Conservation (phyloP, 495 filamentous ascomycete species). For the Tuber melanosporum region DNA sequence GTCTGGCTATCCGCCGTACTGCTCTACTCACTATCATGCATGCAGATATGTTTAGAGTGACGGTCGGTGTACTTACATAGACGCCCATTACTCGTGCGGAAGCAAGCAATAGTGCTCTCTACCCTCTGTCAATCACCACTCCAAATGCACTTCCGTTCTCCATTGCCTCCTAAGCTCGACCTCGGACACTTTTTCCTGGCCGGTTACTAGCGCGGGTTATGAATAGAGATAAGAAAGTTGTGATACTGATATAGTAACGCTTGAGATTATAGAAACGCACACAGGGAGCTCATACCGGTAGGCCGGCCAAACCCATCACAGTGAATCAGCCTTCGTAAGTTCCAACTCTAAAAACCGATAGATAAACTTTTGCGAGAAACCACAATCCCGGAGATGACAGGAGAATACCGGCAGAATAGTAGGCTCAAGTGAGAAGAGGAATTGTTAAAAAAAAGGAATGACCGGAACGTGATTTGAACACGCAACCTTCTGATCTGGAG, state of each 20-base stretch:
- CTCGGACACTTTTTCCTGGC: background rate
- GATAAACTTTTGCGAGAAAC: background rate
- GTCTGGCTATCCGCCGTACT: too few species aligned
- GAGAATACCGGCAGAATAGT: background rate
- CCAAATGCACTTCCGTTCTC: background rate
- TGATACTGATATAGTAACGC: background rate
- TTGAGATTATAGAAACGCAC: background rate
- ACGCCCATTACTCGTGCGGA: background rate
- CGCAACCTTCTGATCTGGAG: slow-evolving; percentile 37
- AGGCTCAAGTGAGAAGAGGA: background rate
- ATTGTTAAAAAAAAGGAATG: slow-evolving; percentile 9
- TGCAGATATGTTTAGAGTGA: too few species aligned
- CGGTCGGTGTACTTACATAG: too few species aligned
- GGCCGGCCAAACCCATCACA: background rate
- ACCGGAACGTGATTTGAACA: slow-evolving; percentile 38
- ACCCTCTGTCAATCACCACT: background rate
- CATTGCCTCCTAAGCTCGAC: background rate
- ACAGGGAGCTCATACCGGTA: background rate
- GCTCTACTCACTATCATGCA: too few species aligned
- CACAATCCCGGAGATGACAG: background rate
- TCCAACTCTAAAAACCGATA: background rate
- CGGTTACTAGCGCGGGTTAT: background rate
- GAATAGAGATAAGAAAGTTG: background rate
- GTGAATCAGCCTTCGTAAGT: background rate
- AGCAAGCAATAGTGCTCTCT: background rate